These are phyloP conservation scores for Fusarium verticillioides DNA, from an alignment of 2,329 filamentous ascomycete species.

Conservation along the genomic window DNA sequence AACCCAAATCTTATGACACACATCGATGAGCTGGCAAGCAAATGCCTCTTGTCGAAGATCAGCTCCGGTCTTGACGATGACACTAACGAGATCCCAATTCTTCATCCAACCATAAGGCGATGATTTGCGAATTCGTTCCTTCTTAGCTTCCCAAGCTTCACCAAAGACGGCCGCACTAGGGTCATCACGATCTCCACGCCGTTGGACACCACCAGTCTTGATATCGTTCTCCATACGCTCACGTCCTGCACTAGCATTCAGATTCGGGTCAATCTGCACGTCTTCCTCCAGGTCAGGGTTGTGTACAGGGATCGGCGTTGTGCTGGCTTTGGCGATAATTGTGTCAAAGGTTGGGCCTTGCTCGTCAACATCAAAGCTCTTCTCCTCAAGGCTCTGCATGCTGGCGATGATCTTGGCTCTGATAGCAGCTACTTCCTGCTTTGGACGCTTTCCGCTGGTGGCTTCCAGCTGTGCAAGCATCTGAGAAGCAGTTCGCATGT, in stretches of 20 bases:
- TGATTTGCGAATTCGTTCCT: conserved; percentile 83
- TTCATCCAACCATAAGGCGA: conserved; percentile 91
- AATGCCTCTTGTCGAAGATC: conserved; percentile 88
- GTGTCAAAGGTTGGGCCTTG: conserved; percentile 81
- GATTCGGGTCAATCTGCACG: conserved; percentile 59
- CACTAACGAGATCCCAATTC: conserved; percentile 88
- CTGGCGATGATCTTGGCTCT: conserved; percentile 88
- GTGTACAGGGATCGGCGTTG: conserved; percentile 53
- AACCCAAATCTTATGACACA: conserved; percentile 84
- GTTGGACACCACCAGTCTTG: conserved; percentile 84
- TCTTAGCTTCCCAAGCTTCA: conserved; percentile 86
- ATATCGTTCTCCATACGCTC: conserved; percentile 91
- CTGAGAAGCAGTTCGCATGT: conserved; percentile 88
- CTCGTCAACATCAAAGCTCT: conserved; percentile 82
- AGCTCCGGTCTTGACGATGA: conserved; percentile 88
- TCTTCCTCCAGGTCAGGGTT: conserved; percentile 68
- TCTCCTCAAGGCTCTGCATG: conserved; percentile 88
- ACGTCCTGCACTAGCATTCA: conserved; percentile 78
- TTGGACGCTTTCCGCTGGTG: conserved; percentile 82
- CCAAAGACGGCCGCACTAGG: conserved; percentile 88
- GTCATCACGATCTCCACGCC: conserved; percentile 84
- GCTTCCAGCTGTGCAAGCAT: conserved; percentile 87
- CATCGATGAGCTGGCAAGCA: conserved; percentile 84
- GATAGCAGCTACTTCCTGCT: conserved; percentile 83
- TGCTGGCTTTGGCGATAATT: conserved; percentile 79